Evolutionary conservation across 2,329 filamentous ascomycete species (phyloP).

Genomic region (Elsinoe batatas): DNA sequence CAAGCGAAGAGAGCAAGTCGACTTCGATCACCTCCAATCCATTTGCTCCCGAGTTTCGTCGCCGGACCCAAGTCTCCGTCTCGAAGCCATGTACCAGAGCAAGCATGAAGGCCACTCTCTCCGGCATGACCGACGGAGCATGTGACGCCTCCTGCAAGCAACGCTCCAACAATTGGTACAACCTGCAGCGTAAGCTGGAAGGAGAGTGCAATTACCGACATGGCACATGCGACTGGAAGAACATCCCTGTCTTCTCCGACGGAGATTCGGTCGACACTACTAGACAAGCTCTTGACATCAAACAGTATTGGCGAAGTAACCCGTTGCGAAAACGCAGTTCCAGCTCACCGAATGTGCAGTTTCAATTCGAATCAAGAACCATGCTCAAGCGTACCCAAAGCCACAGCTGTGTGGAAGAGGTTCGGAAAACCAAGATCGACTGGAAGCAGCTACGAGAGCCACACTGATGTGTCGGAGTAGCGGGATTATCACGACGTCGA

Average conservation of each 20-base stretch:
- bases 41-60: neutral
- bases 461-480: neutral
- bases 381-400: neutral
- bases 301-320: conserved; percentile 7
- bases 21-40: neutral
- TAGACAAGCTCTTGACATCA: neutral
- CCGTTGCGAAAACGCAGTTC: neutral
- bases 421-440: neutral
- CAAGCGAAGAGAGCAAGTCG: neutral
- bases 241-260: conserved; percentile 5
- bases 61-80: conserved; percentile 10
- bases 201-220: conserved; percentile 5
- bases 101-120: neutral
- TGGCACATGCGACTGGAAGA: conserved; percentile 10
- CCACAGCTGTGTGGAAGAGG: conserved; percentile 5
- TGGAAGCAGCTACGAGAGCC: neutral
- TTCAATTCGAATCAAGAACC: neutral
- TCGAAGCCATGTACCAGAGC: conserved; percentile 12
- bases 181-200: conserved; percentile 1
- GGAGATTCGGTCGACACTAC: conserved; percentile 1
- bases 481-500: too few relatives aligned
- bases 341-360: neutral
- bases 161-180: conserved; percentile 5
- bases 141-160: neutral
- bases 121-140: neutral